phyloP scores from a whole-genome alignment of 805 yeast genomes.

The Tetrapisispora pingtungensis region DNA sequence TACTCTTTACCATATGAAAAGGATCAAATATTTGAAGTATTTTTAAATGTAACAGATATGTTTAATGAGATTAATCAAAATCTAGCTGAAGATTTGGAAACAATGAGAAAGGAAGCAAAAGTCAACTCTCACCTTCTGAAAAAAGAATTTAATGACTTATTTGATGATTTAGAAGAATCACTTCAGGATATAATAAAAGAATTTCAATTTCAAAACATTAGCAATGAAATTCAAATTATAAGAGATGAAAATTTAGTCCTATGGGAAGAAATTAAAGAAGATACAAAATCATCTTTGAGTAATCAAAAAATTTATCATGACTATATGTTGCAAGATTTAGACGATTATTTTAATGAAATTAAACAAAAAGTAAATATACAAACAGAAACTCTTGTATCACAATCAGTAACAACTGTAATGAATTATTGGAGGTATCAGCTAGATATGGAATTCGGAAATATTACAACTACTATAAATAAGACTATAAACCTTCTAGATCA shows the following conservation, averaged over 20 bases:
- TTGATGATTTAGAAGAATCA: constrained; percentile 4
- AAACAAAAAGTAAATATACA: background rate
- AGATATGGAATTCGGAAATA: constrained; percentile 6
- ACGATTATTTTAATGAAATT: background rate
- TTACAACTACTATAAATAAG: constrained; percentile 9
- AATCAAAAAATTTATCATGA: background rate
- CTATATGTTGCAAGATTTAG: background rate
- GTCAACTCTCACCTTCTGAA: constrained; percentile 5
- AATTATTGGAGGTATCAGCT: constrained; percentile 13
- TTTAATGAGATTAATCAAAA: constrained; percentile 16
- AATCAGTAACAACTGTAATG: constrained; percentile 6
- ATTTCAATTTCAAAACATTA: background rate
- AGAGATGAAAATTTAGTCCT: constrained; percentile 6
- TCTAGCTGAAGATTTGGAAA: constrained; percentile 7
- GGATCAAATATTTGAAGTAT: constrained; percentile 38
- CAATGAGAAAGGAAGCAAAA: constrained; percentile 6
- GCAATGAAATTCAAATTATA: constrained; percentile 3
- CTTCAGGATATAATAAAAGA: constrained; percentile 4
- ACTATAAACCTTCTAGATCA: constrained; percentile 10
- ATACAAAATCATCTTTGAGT: background rate
- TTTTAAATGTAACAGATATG: constrained; percentile 37
- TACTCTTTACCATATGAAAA: constrained; percentile 43
- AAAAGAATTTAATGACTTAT: constrained; percentile 3
- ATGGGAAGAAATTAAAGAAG: constrained; percentile 2
- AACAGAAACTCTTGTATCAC: constrained; percentile 6